Base-by-base conservation (phyloP, 352 stramenopile species). In the Plasmopara muralis region DNA sequence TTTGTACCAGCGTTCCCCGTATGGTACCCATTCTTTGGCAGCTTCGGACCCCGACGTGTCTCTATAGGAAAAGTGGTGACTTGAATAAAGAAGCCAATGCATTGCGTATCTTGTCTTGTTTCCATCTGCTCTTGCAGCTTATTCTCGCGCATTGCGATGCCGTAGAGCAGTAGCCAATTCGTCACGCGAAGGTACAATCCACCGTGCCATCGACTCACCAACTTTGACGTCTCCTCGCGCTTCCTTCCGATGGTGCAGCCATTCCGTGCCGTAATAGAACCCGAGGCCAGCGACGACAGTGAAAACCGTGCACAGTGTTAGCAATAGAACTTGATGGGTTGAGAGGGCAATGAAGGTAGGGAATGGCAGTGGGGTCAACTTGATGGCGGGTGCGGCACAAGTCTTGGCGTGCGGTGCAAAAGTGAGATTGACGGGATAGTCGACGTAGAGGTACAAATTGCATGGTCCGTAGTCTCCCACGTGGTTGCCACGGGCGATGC, bases 361-460 rank as follows among this genome's bases (percentile, higher is more conserved):
- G 34, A 64, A 49, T 7, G 60, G 33, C n/a, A 91, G 71, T 8
- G 66, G 29, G n/a, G 63, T 61, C 40, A 80, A 83, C 10, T 50
- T 64, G 1, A 28, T 60, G 1, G 41, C 16, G 0, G 57, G 44
- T 8, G 73, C 53, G 6, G 64, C 45, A 30, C 80, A 91, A 12
- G 29, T 69, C 53, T 16, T 44, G 47, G 29, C 47, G 60, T 34
- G 37, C 64, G 15, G 52, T 50, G 54, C 62, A 28, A 53, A 39
- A 0, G 61, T 60, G 13, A 89, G 70, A 43, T 79, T 77, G 14
- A 83, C 66, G 0, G 81, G 78, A 50, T 89, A 89, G 20, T 83
- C 74, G 38, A 76, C 74, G 57, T 86, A 89, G 8, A 83, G 35
- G 41, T 89, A 88, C 31, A 91, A 46, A 31, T 91, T 91, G 50